Conservation (phyloP, 352 stramenopile species). For the Pythium periplocum region DNA sequence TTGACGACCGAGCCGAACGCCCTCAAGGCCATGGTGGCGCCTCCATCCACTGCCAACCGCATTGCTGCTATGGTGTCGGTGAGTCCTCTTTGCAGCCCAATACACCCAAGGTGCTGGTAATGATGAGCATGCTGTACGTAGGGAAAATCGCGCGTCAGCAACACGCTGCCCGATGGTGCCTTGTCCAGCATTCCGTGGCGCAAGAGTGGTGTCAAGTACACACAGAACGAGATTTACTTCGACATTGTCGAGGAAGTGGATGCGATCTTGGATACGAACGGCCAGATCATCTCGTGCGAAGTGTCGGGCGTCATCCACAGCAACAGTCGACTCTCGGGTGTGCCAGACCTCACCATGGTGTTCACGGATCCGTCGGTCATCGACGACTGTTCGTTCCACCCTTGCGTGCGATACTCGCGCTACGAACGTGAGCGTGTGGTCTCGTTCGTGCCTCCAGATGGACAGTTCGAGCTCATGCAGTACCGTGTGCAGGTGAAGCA, state of each 20-base stretch:
- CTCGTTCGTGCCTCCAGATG: slow-evolving; percentile 97
- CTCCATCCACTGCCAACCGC: slow-evolving; percentile 90
- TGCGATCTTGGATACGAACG: slow-evolving; percentile 92
- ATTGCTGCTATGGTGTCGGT: slow-evolving; percentile 85
- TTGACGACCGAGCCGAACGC: slow-evolving; percentile 97
- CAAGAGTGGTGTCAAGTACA: slow-evolving; percentile 94
- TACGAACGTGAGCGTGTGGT: slow-evolving; percentile 96
- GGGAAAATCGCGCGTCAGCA: slow-evolving; percentile 88
- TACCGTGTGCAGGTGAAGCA: slow-evolving; percentile 83
- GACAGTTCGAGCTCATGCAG: slow-evolving; percentile 93
- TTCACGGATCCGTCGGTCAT: slow-evolving; percentile 96
- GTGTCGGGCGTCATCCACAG: slow-evolving; percentile 94
- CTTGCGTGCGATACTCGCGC: slow-evolving; percentile 94
- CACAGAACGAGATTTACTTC: slow-evolving; percentile 98
- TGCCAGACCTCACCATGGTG: slow-evolving; percentile 96
- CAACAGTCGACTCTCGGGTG: slow-evolving; percentile 93
- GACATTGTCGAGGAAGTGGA: slow-evolving; percentile 98
- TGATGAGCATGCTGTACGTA: slow-evolving; percentile 2
- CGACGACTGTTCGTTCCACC: slow-evolving; percentile 98
- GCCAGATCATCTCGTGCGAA: slow-evolving; percentile 91
- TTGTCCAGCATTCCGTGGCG: slow-evolving; percentile 97
- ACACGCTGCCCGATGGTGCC: slow-evolving; percentile 88
- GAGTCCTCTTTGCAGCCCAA: slow-evolving; percentile 1
- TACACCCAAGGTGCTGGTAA: too few species aligned
- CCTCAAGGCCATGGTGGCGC: slow-evolving; percentile 95